Conservation (phyloP, 371 early-diverging fungal species). For the Rhizomucor miehei region DNA sequence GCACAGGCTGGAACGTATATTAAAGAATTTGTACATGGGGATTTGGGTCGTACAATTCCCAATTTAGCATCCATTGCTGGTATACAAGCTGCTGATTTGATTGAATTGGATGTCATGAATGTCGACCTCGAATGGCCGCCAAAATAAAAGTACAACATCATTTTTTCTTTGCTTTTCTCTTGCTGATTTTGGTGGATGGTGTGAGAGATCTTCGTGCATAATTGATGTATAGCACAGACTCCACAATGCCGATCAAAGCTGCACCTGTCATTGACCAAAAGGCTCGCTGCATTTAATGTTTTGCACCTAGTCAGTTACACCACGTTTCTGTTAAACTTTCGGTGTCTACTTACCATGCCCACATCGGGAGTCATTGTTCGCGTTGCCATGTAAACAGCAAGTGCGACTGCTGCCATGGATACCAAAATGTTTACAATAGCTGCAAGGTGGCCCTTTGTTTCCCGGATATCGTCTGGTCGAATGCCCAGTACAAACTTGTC, state of each 20-base stretch:
- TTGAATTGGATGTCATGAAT: conserved; percentile 84
- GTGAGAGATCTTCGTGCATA: conserved; percentile 23
- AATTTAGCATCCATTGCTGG: conserved; percentile 69
- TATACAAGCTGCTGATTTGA: conserved; percentile 68
- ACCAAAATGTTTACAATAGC: conserved; percentile 64
- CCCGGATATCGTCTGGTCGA: conserved; percentile 44
- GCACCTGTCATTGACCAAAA: conserved; percentile 51
- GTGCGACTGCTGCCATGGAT: conserved; percentile 62
- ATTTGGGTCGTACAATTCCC: conserved; percentile 90
- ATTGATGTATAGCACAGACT: conserved; percentile 41
- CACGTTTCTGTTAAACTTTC: too few relatives aligned
- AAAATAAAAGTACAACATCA: conserved; percentile 1
- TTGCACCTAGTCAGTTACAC: not conserved
- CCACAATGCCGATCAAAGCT: conserved; percentile 54
- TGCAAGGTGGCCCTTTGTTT: conserved; percentile 46
- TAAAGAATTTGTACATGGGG: conserved; percentile 98
- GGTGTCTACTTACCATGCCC: conserved; percentile 47
- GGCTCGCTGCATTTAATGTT: conserved; percentile 39
- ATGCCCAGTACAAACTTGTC: conserved; percentile 28
- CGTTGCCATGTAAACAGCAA: conserved; percentile 55
- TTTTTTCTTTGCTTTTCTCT: conserved; percentile 12
- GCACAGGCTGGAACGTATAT: conserved; percentile 97
- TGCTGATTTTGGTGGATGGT: conserved; percentile 18
- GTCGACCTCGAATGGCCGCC: conserved; percentile 78
- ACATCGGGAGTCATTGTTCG: conserved; percentile 51